Conservation (phyloP, 805 yeast species). For the Schwanniomyces pseudopolymorphus region DNA sequence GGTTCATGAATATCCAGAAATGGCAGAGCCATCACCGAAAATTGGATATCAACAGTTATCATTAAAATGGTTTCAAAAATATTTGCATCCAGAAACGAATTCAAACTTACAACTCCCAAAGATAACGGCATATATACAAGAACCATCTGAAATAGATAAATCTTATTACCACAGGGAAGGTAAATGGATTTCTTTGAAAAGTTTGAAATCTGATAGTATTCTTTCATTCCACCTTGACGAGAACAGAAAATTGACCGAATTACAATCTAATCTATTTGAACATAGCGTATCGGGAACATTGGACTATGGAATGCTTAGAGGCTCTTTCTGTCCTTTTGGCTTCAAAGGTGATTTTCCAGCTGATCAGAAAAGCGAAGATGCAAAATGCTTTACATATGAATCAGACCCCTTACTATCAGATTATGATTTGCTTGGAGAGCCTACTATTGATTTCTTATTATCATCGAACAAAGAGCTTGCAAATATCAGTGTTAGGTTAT, state of each 20-base stretch:
- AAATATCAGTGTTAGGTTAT: slow-evolving; percentile 38
- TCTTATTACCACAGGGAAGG: slow-evolving; percentile 40
- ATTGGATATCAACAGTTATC: slow-evolving; percentile 45
- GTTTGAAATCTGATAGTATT: neutral
- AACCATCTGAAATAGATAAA: slow-evolving; percentile 37
- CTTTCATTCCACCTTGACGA: neutral
- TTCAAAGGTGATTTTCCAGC: slow-evolving; percentile 47
- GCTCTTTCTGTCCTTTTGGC: slow-evolving; percentile 49
- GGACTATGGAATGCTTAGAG: slow-evolving; percentile 45
- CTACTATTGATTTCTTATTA: slow-evolving; percentile 26
- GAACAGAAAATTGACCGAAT: neutral
- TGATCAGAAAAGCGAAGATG: slow-evolving; percentile 43
- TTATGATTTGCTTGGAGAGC: slow-evolving; percentile 36
- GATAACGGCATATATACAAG: slow-evolving; percentile 36
- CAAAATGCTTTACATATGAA: slow-evolving; percentile 38
- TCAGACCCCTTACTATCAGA: slow-evolving; percentile 20
- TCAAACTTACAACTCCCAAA: neutral
- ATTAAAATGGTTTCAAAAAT: slow-evolving; percentile 40
- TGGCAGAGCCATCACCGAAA: slow-evolving; percentile 46
- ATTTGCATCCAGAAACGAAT: slow-evolving; percentile 23
- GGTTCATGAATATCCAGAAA: slow-evolving; percentile 51
- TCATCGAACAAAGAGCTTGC: slow-evolving; percentile 39
- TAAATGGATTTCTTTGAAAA: slow-evolving; percentile 28
- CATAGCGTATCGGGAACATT: slow-evolving; percentile 24
- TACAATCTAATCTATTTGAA: neutral